A percentile compares a stretch with the other conserved stretches of the same genome.
Conservation (phyloP, 495 filamentous ascomycete species). For the Aspergillus saccharolyticus region DNA sequence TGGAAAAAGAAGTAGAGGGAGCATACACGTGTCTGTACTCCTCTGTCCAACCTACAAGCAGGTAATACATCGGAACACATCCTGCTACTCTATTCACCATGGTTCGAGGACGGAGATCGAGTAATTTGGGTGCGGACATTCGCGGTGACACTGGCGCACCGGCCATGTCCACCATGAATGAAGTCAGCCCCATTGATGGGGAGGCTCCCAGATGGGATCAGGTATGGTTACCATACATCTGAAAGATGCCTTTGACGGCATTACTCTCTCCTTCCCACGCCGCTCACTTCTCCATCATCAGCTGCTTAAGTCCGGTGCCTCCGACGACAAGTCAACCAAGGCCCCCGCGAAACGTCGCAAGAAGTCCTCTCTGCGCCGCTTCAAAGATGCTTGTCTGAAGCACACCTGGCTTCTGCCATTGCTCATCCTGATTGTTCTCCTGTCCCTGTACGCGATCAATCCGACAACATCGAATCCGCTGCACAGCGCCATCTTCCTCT, state of each 20-base stretch:
- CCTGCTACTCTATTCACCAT: conserved; percentile 17
- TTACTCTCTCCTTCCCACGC: conserved; percentile 8
- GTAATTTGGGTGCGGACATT: conserved; percentile 46
- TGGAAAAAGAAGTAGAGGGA: background rate
- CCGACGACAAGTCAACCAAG: conserved; percentile 35
- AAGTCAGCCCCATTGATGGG: conserved; percentile 41
- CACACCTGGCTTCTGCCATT: conserved; percentile 82
- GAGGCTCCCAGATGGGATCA: conserved; percentile 34
- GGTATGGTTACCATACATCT: conserved; percentile 24
- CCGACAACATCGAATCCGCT: conserved; percentile 79
- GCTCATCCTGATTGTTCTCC: conserved; percentile 57
- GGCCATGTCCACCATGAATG: conserved; percentile 50
- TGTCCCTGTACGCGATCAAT: conserved; percentile 68
- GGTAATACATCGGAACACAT: background rate
- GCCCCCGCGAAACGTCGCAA: conserved; percentile 45
- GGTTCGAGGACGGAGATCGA: conserved; percentile 45
- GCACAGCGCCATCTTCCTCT: conserved; percentile 85
- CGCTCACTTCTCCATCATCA: conserved; percentile 13
- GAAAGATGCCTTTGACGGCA: background rate
- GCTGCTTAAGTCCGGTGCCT: conserved; percentile 17
- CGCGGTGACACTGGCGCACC: conserved; percentile 49
- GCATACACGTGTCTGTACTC: background rate
- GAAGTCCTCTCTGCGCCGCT: conserved; percentile 58
- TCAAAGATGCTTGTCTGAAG: conserved; percentile 60
- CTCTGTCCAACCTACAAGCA: background rate